Base-by-base conservation (phyloP, 768 basidiomycete genomes). In the Agrocybe praecox region DNA sequence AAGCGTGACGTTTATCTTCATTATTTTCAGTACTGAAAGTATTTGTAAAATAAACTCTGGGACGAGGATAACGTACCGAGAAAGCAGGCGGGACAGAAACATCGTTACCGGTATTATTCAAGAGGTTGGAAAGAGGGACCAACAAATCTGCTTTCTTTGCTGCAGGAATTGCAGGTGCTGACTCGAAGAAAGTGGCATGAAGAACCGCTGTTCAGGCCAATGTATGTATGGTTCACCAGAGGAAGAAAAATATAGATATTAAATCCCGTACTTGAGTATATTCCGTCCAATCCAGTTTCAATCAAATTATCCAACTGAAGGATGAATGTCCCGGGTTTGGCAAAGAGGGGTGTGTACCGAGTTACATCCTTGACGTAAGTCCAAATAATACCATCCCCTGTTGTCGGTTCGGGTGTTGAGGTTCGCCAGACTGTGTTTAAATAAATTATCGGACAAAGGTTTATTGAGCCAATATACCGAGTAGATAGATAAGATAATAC, bases 311-410 rank as follows among this genome's bases (percentile, higher is more conserved):
- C 83, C 40, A 93, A 73, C 67, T 91, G 83, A 11, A 92, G 72
- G 52, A 92, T 87, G 62, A 92, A 86, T 0, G 81, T 80, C 7
- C 90, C 89, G 0, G 83, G 72, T 58, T 85, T 79, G 1, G 83
- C 74, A 65, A 92, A 92, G 36, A 93, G 78, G 1, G 89, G 88
- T 3, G 78, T 80, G 58, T 86, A 92, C 21, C 83, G 83, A 7
- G 89, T 87, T 22, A 88, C 88, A 61, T 92, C 90, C 66, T 92
- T 92, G 61, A 84, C 68, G 53, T 82, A 86, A 0, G 89, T 90
- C 90, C 89, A 92, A 48, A 90, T 85, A 57, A 92, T 90, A 11
- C 90, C 90, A 47, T 82, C 77, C 2, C 81, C 77, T 14, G 61
- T 62, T 0, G 84, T 87, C 0, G 90, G 90, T 68, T 92, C 90